A percentile compares a stretch with the other conserved stretches of the same genome.
Evolutionary conservation across 768 basidiomycete genomes (phyloP).

Genomic region (Suillus decipiens): DNA sequence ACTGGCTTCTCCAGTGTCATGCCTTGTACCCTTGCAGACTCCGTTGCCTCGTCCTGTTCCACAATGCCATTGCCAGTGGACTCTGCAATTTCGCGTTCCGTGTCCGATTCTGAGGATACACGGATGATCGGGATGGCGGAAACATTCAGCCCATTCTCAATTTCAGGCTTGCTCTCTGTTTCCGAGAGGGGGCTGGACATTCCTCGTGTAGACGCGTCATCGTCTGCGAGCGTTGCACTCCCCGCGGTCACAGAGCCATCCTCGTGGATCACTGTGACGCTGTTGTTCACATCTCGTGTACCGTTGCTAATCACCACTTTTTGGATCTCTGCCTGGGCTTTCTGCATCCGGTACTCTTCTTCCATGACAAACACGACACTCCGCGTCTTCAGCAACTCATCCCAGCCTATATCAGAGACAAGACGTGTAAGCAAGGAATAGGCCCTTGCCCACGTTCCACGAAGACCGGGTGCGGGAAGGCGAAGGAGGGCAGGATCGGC

Average conservation of each 20-base stretch:
- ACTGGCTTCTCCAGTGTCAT: constrained; percentile 43
- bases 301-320: constrained; percentile 25
- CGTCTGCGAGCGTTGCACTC: constrained; percentile 45
- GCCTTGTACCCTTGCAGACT: constrained; percentile 29
- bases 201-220: constrained; percentile 71
- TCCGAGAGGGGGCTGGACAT: constrained; percentile 44
- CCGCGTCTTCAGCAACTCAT: constrained; percentile 94
- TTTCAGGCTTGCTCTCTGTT: constrained; percentile 27
- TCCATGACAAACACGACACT: constrained; percentile 99
- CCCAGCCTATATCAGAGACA: constrained; percentile 96
- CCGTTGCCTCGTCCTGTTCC: constrained; percentile 36
- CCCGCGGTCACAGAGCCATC: constrained; percentile 52
- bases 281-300: constrained; percentile 25
- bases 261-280: constrained; percentile 55
- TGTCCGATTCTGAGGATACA: constrained; percentile 72
- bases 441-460: constrained; percentile 95
- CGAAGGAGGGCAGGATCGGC: constrained; percentile 93
- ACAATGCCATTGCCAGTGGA: constrained; percentile 28
- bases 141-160: constrained; percentile 12
- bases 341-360: constrained; percentile 98
- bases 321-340: constrained; percentile 73
- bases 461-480: constrained; percentile 91
- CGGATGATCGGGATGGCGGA: constrained; percentile 67
- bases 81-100: constrained; percentile 41
- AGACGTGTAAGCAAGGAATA: constrained; percentile 89